Percentiles rank a stretch among this genome's conserved stretches.
phyloP scores from a whole-genome alignment of 495 filamentous ascomycete genomes.

The Neurospora discreta region DNA sequence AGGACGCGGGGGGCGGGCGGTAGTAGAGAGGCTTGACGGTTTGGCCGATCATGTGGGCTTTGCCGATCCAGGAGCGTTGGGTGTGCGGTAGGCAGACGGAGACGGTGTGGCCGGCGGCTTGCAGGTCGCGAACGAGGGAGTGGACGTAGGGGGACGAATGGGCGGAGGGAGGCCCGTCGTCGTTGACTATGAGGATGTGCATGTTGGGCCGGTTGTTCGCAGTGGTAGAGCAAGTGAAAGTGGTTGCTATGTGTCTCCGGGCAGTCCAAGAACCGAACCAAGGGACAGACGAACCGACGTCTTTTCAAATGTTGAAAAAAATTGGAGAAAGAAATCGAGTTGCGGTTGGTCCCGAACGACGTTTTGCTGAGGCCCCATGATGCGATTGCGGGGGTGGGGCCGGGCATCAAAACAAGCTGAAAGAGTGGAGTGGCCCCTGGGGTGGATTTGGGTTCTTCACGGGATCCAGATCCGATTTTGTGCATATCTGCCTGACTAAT shows the following conservation, averaged over 20 bases:
- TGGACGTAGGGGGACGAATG: constrained; percentile 90
- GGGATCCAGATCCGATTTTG: background rate
- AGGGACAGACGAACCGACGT: background rate
- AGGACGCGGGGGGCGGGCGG: constrained; percentile 48
- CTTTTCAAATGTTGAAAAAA: background rate
- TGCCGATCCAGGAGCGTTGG: constrained; percentile 95
- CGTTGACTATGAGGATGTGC: constrained; percentile 53
- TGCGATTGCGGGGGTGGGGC: background rate
- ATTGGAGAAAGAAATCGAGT: background rate
- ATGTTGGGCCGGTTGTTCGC: constrained; percentile 11
- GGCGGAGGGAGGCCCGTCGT: constrained; percentile 89
- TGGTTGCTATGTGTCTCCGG: too few relatives aligned
- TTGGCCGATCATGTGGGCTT: constrained; percentile 85
- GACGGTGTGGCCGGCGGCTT: constrained; percentile 66
- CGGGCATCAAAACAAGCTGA: background rate
- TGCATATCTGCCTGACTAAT: background rate
- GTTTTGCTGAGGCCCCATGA: constrained; percentile 2
- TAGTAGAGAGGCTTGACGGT: constrained; percentile 84
- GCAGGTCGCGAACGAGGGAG: constrained; percentile 67
- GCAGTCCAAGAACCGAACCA: background rate
- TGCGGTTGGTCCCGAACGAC: background rate
- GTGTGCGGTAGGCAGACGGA: constrained; percentile 83
- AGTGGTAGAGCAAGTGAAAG: background rate
- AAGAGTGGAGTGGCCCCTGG: background rate
- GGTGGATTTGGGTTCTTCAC: background rate